Evolutionary conservation across 176 grass and related monocot genomes (phyloP).

Genomic region (Aegilops umbellulata): DNA sequence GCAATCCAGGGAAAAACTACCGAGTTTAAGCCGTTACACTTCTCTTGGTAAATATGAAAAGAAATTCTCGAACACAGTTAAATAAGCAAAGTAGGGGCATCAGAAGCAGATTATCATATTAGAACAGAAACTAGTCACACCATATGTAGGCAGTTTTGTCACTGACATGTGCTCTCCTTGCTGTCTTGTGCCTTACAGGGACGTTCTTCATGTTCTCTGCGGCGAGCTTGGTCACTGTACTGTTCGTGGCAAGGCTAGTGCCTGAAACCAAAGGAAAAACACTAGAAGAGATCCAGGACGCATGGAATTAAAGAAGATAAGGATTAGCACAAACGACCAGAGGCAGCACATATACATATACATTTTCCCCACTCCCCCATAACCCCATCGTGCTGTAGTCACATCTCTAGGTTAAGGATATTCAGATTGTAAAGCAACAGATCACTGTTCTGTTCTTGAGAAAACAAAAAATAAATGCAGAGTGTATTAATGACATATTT

Average conservation of each 20-base stretch:
- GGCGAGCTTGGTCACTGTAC: constrained; percentile 49
- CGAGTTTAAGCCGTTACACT: no score
- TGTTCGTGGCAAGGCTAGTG: constrained; percentile 62
- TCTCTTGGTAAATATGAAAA: no score
- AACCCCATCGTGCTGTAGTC: neutral
- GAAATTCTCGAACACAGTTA: no score
- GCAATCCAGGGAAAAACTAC: no score
- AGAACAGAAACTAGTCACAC: no score
- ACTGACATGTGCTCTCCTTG: neutral
- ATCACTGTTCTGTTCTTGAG: neutral
- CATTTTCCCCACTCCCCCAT: neutral
- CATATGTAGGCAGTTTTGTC: neutral
- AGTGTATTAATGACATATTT: no score
- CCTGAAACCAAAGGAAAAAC: constrained; percentile 87
- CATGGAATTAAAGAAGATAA: constrained; percentile 45
- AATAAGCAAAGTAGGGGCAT: no score
- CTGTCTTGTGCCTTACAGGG: constrained; percentile 36
- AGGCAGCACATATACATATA: neutral
- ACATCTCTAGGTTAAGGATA: neutral
- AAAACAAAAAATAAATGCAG: neutral
- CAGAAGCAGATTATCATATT: no score
- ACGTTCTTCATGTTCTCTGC: constrained; percentile 78
- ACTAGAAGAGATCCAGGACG: constrained; percentile 72
- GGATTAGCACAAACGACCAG: neutral
- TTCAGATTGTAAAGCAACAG: constrained; percentile 6